Base-by-base conservation (phyloP, 495 filamentous ascomycete genomes). In the Talaromyces nanjingensis region DNA sequence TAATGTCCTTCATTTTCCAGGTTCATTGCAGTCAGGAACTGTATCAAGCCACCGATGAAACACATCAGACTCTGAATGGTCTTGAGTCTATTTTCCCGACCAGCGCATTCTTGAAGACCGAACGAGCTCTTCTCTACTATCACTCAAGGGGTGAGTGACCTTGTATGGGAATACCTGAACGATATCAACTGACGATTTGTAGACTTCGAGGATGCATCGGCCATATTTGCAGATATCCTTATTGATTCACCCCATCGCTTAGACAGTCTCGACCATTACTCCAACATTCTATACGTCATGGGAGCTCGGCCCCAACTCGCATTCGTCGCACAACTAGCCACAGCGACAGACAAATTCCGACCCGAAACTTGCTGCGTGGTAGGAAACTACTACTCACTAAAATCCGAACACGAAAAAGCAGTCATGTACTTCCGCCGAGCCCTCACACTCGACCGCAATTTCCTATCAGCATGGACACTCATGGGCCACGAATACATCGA, bases 401-500 rank as follows among this genome's bases (percentile, higher is more conserved):
- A 96, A 66, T 94, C 92, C 0, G 86, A 93, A 65, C 96, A 99
- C 71, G 96, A 99, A 73, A 99, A 99, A 70, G 96, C 96, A 0
- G 92, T 98, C 24, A 90, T 96, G 74, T 98, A 97, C 76, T 99
- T 99, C 79, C 90, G 96, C 4, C 90, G 96, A 18, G 96, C 96
- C 0, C 78, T 99, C n/a, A 97, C 91, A 2, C 82, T 99, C 1
- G 96, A 99, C 72, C 89, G 93, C 9, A 89, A 84, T 49, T 99
- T 93, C 67, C 80, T 96, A 33, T 93, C 91, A 4, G 96, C 96
- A 14, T 99, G 96, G 96, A 99, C 93, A 1, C 81, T 99, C 0
- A 99, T 99, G 96, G 96, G 96, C 8, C 96, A 98, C 72, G 96
- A 99, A 71, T 99, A 97, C 73, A 91, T 98, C 37, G 96, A 99